phyloP scores from a whole-genome alignment of 306 rosid species.

The Amphicarpaea edgeworthii region DNA sequence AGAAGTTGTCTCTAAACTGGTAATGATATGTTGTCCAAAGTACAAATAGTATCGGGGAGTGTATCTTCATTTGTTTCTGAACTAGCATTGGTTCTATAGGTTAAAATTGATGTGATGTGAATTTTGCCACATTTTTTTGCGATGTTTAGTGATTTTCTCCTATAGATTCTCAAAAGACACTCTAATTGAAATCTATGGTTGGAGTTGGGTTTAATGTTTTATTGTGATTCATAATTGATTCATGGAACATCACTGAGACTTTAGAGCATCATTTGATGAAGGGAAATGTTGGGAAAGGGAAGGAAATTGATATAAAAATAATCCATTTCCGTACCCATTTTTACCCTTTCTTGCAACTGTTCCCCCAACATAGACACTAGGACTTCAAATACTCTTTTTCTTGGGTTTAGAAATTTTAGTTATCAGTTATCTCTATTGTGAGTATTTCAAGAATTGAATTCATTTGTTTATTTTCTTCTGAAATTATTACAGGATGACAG shows the following conservation, averaged over 20 bases:
- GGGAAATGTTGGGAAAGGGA: neutral
- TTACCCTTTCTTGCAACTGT: neutral
- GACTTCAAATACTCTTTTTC: slow-evolving; percentile 15
- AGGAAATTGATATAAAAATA: neutral
- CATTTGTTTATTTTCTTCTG: neutral
- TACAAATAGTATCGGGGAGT: slow-evolving; percentile 32
- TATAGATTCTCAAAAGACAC: neutral
- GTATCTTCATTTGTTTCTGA: slow-evolving; percentile 27
- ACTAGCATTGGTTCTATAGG: slow-evolving; percentile 5
- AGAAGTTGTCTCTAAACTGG: slow-evolving; percentile 49
- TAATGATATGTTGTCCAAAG: slow-evolving; percentile 43
- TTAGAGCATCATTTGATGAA: slow-evolving; percentile 2
- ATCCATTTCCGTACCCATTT: neutral
- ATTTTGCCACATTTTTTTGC: slow-evolving; percentile 27
- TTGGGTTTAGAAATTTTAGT: neutral
- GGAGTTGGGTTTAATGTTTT: slow-evolving; percentile 30
- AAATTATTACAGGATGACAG: slow-evolving; percentile 44
- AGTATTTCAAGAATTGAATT: slow-evolving; percentile 14
- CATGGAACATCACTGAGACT: neutral
- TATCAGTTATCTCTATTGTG: neutral
- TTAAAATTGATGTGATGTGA: slow-evolving; percentile 31
- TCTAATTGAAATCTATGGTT: neutral
- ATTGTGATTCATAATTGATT: neutral
- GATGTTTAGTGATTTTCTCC: slow-evolving; percentile 33
- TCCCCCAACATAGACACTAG: neutral